These are phyloP conservation scores for Prillingera fragicola DNA, from an alignment of 1,284 basidiomycete genomes.

Conservation along the genomic window DNA sequence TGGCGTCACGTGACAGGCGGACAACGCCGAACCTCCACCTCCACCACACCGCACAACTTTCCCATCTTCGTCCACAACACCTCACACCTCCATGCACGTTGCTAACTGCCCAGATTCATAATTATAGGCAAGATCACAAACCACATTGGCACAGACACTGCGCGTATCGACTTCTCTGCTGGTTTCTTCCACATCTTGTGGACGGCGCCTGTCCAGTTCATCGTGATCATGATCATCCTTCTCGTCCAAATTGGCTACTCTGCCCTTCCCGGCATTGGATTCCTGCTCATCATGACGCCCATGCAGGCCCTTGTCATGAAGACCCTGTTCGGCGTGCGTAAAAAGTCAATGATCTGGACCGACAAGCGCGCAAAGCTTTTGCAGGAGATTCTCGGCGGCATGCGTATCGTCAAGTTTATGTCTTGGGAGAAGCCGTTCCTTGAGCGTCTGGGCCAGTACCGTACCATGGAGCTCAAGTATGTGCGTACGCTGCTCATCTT, in stretches of 20 bases:
- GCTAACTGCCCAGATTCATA: neutral
- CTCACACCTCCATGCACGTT: neutral
- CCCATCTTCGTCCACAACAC: too few relatives aligned
- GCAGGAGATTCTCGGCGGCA: slow-evolving; percentile 64
- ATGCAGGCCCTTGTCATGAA: slow-evolving; percentile 70
- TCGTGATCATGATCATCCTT: slow-evolving; percentile 49
- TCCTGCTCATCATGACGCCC: slow-evolving; percentile 64
- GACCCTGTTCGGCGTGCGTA: slow-evolving; percentile 63
- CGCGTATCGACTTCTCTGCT: slow-evolving; percentile 78
- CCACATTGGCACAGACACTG: slow-evolving; percentile 79
- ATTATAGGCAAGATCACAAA: slow-evolving; percentile 56
- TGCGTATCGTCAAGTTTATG: slow-evolving; percentile 79
- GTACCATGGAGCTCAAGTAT: slow-evolving; percentile 69
- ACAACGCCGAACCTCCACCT: neutral
- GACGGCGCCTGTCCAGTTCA: slow-evolving; percentile 58
- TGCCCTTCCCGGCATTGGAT: slow-evolving; percentile 53
- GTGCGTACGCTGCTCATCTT: slow-evolving; percentile 66
- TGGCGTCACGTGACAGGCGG: too few relatives aligned
- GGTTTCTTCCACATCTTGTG: slow-evolving; percentile 67
- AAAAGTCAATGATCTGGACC: slow-evolving; percentile 82
- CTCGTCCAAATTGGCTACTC: slow-evolving; percentile 51
- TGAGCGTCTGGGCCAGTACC: slow-evolving; percentile 61
- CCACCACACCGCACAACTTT: too few relatives aligned
- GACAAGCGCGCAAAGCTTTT: slow-evolving; percentile 54
- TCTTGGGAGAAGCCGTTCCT: slow-evolving; percentile 60